Conservation (phyloP, 257 asterid species). For the Echium plantagineum region DNA sequence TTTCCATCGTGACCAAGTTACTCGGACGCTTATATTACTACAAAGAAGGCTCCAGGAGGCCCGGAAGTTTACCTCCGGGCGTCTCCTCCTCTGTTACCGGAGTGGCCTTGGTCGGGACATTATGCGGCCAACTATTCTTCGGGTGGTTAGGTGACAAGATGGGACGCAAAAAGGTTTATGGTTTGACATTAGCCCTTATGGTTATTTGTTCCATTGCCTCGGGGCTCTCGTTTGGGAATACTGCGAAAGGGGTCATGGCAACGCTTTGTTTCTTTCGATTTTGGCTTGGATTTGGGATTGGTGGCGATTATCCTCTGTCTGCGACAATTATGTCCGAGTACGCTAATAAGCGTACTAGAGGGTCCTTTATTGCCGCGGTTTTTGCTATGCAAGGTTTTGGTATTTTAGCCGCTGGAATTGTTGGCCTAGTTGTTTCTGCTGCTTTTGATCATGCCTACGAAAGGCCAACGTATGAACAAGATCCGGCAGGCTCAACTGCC, state of each 20-base stretch:
- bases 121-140: constrained; percentile 52
- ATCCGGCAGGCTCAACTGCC: constrained; percentile 28
- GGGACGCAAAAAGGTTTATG: constrained; percentile 59
- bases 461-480: constrained; percentile 21
- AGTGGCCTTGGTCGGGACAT: constrained; percentile 58
- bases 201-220: constrained; percentile 41
- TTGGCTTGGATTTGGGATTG: constrained; percentile 66
- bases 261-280: constrained; percentile 63
- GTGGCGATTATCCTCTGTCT: constrained; percentile 69
- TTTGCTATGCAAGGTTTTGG: constrained; percentile 76
- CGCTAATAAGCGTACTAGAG: constrained; percentile 53
- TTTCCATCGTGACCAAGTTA: constrained; percentile 30
- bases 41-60: constrained; percentile 13
- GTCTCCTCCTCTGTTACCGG: constrained; percentile 46
- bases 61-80: constrained; percentile 35
- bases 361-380: constrained; percentile 59
- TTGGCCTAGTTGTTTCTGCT: constrained; percentile 27
- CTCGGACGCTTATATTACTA: constrained; percentile 51
- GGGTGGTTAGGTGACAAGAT: constrained; percentile 75
- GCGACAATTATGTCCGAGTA: constrained; percentile 71
- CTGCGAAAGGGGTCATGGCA: constrained; percentile 40
- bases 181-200: constrained; percentile 51
- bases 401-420: constrained; percentile 36
- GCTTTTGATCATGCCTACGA: constrained; percentile 23
- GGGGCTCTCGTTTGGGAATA: constrained; percentile 39